Base-by-base conservation (phyloP, 805 yeast genomes). In the Grigorovia humatica region DNA sequence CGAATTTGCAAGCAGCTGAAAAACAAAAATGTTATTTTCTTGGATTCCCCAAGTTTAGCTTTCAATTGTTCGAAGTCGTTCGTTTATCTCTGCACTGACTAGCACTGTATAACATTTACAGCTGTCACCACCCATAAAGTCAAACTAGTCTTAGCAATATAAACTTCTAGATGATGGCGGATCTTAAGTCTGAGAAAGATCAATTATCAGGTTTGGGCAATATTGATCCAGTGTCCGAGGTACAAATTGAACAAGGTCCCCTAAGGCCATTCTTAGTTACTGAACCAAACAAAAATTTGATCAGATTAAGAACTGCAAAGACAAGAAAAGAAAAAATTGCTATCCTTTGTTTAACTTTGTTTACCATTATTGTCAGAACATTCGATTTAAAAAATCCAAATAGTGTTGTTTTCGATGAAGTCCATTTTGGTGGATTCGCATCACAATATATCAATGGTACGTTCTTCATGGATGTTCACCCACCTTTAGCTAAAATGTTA, bases 341-440 rank as follows among this genome's bases (percentile, higher is more conserved):
- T n/a, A 55, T 79, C 7, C 65, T 59, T 2, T 62, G 71, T 15
- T 70, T 87, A 50, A 60, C 79, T n/a, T 57, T 74, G 1, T 57
- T 82, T 41, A 77, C 96, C 0, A 55, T 74, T 12, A 60, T 68
- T 47, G 77, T 88, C 48, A 80, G 99, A 59, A 72, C 85, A 50
- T 71, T 74, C 57, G 71, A 76, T 50, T 72, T 93, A 53, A 71
- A 77, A 29, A 63, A 70, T 55, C 99, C 99, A 43, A 70, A 81
- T 60, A 80, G 90, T 30, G 95, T 89, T 41, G 96, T 91, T 12
- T 87, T 87, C 58, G 96, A 89, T 67, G 99, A 91, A 68, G 93
- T 86, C 43, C 95, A 87, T 69, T 93, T 93, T 62, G 99, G 99
- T 52, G 95, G 95, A n/a, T 93, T 91, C 70, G 96, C 96, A 35